Conservation (phyloP, 1,139 yeast genomes). For the Hyphopichia khmerensis region DNA sequence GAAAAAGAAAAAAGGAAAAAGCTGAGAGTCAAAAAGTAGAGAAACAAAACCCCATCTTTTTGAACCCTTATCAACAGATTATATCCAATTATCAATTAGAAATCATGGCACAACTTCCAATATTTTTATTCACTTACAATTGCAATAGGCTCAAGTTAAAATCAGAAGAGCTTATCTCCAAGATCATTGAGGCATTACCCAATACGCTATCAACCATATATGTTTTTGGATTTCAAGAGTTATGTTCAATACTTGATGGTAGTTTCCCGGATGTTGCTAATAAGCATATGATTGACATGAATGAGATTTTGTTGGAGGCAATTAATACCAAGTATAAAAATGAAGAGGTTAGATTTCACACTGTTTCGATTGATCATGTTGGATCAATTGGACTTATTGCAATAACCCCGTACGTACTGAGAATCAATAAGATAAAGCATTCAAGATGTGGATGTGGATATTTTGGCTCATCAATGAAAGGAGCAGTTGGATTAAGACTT, state of each 20-base stretch:
- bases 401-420: slow-evolving; percentile 45
- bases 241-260: slow-evolving; percentile 65
- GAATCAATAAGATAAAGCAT: slow-evolving; percentile 24
- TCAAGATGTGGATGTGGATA: slow-evolving; percentile 55
- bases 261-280: slow-evolving; percentile 44
- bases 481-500: slow-evolving; percentile 65
- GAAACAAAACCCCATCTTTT: neutral
- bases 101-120: slow-evolving; percentile 9
- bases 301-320: slow-evolving; percentile 38
- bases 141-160: slow-evolving; percentile 30
- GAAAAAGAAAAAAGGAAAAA: neutral
- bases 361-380: slow-evolving; percentile 45
- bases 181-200: slow-evolving; percentile 30
- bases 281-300: slow-evolving; percentile 38
- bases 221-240: slow-evolving; percentile 75
- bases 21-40: no score
- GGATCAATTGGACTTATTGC: slow-evolving; percentile 71
- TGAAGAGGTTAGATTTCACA: slow-evolving; percentile 34
- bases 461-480: slow-evolving; percentile 65
- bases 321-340: slow-evolving; percentile 34
- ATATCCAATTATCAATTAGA: no score
- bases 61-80: neutral
- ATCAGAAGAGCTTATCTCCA: slow-evolving; percentile 21
- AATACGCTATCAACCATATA: slow-evolving; percentile 42
- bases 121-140: slow-evolving; percentile 42